phyloP scores from a whole-genome alignment of 2,329 filamentous ascomycete genomes.

The Pestalotiopsis sp. region DNA sequence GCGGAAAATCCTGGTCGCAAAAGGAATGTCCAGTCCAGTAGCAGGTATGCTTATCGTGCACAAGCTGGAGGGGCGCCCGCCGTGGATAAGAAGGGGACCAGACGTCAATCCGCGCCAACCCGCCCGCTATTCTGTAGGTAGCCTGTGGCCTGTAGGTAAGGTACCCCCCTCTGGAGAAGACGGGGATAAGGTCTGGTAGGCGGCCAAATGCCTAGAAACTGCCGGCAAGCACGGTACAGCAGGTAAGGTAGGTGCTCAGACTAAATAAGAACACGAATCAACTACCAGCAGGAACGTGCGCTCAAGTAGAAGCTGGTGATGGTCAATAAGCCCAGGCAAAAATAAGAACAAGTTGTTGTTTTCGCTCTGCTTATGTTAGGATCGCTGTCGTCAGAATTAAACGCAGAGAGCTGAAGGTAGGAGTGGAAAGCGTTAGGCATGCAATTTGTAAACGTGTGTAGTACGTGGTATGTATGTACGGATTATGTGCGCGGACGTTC shows the following conservation, averaged over 20 bases:
- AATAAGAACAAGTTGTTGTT: neutral
- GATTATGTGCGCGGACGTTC: too few species aligned
- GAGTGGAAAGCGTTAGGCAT: neutral
- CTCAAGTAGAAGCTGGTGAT: neutral
- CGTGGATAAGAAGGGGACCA: neutral
- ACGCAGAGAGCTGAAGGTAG: neutral
- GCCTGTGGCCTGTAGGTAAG: too few species aligned
- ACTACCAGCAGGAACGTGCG: neutral
- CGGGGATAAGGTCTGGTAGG: neutral
- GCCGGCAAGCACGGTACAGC: neutral
- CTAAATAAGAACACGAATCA: neutral
- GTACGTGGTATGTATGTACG: neutral
- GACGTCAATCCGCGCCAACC: neutral
- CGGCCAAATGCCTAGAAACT: neutral
- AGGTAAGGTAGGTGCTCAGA: neutral
- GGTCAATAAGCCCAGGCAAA: neutral
- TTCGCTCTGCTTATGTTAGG: neutral
- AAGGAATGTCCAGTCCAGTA: neutral
- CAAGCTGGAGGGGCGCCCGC: neutral
- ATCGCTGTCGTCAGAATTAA: neutral
- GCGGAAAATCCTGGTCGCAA: neutral
- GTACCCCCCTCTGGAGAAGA: neutral
- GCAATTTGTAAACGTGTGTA: neutral
- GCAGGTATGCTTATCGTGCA: neutral
- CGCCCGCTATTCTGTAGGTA: neutral